Conservation (phyloP, 164 flowering plant genomes). For the Piper longum region DNA sequence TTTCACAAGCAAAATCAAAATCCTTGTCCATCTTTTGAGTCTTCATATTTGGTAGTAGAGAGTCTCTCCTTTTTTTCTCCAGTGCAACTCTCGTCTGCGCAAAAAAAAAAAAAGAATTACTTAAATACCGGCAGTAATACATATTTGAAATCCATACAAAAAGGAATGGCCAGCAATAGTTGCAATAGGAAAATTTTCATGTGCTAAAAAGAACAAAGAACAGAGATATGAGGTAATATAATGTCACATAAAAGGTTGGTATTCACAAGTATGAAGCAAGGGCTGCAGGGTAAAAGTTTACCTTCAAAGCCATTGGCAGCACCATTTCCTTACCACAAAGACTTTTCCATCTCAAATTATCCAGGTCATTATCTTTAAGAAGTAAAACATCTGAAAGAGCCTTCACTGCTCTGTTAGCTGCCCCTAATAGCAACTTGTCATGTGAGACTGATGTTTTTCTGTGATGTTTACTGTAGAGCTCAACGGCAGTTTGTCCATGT, state of each 20-base stretch:
- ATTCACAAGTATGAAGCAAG: neutral
- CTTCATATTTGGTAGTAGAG: constrained; percentile 23
- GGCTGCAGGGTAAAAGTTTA: constrained; percentile 6
- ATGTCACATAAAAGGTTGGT: neutral
- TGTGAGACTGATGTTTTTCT: constrained; percentile 71
- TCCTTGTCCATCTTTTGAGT: constrained; percentile 49
- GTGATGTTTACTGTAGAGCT: constrained; percentile 51
- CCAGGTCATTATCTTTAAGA: constrained; percentile 22
- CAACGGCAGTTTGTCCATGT: constrained; percentile 71
- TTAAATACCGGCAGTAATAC: neutral
- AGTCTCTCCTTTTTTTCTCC: constrained; percentile 52
- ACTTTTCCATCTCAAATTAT: constrained; percentile 41
- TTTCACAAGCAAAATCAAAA: constrained; percentile 42
- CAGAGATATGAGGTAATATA: neutral
- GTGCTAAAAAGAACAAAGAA: neutral
- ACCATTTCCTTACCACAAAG: constrained; percentile 58
- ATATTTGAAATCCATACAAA: neutral
- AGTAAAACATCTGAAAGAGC: constrained; percentile 38
- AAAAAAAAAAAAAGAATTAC: neutral
- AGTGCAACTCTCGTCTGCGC: constrained; percentile 45
- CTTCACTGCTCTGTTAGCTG: constrained; percentile 39
- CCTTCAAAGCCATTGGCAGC: constrained; percentile 59
- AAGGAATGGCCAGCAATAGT: neutral
- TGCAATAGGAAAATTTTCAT: neutral
- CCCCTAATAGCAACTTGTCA: constrained; percentile 52